phyloP scores from a whole-genome alignment of 2,329 filamentous ascomycete species.

The Trichoderma asperellum region DNA sequence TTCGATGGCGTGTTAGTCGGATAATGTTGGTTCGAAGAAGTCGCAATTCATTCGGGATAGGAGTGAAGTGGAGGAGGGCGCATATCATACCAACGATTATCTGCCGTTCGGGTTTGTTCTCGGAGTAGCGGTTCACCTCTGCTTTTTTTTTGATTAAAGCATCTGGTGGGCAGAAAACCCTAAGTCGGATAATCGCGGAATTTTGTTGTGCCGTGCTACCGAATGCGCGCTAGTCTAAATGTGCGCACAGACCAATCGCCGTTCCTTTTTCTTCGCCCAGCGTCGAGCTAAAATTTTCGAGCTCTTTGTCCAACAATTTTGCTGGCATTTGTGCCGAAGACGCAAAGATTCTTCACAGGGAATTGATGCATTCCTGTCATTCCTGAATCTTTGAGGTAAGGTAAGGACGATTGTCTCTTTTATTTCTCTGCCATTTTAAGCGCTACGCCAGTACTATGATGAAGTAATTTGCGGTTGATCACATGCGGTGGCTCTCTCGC shows the following conservation, averaged over 20 bases:
- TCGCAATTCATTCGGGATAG: slow-evolving; percentile 30
- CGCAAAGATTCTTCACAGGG: not conserved
- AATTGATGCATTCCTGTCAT: not conserved
- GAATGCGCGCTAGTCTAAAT: not conserved
- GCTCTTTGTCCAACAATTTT: slow-evolving; percentile 19
- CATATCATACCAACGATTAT: slow-evolving; percentile 46
- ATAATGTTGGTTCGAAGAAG: slow-evolving; percentile 29
- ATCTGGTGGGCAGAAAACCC: slow-evolving; percentile 35
- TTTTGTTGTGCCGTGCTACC: slow-evolving; percentile 36
- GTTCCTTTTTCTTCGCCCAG: slow-evolving; percentile 13
- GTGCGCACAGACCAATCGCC: slow-evolving; percentile 30
- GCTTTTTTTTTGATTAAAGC: no score
- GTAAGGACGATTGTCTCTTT: slow-evolving; percentile 36
- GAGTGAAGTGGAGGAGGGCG: slow-evolving; percentile 35
- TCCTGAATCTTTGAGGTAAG: slow-evolving; percentile 35
- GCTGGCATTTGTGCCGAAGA: not conserved
- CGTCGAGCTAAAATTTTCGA: slow-evolving; percentile 23
- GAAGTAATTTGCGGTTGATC: slow-evolving; percentile 99
- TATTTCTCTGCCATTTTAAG: slow-evolving; percentile 23
- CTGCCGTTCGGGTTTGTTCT: slow-evolving; percentile 46
- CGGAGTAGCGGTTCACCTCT: slow-evolving; percentile 35
- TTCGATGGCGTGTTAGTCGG: slow-evolving; percentile 41
- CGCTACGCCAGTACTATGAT: slow-evolving; percentile 62
- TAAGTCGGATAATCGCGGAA: slow-evolving; percentile 44
- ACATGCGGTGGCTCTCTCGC: slow-evolving; percentile 81